Base-by-base conservation (phyloP, 257 asterid genomes). In the Haberlea rhodopensis region DNA sequence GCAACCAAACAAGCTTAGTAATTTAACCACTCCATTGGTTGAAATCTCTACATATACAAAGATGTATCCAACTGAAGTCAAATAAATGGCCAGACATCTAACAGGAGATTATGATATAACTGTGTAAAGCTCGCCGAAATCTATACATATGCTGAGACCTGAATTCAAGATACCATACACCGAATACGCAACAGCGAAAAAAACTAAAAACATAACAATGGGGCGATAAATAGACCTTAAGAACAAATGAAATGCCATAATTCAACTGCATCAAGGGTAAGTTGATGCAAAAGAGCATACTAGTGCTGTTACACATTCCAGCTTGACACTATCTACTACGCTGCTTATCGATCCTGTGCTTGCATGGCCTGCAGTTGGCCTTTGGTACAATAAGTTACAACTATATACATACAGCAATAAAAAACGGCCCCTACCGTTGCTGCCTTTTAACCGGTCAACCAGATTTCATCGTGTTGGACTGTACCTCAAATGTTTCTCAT, bases 401-500 rank as follows among this genome's bases (percentile, higher is more conserved):
- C 79, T 57, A 66, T 68, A 62, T 78, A 81, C 80, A 82, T 62
- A 13, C 2, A 37, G 65, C 60, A 49, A 68, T 27, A 56, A 57
- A 56, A 60, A 66, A 70, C 34, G 56, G 32, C n/a, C n/a, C 53
- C 63, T 34, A 49, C 71, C 27, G 48, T 64, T 21, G 26, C 62
- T 19, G 24, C 57, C 5, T 70, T 48, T 67, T 72, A 19, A 74
- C 62, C 52, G 57, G 62, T 60, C 52, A 46, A 53, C 31, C 55
- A 67, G 57, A 66, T 46, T 23, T 25, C 48, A 4, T 76, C 73
- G 57, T 57, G 84, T 61, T 5, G 88, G 86, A 62, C 45, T 77
- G 68, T 86, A 91, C 25, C 96, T 87, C 61, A 91, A 77, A 63
- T 89, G 77, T 74, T 85, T 79, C 92, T 89, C 98, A 20, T 91